Conservation (phyloP, 129 eudicot species). For the Saussurea involucrata region DNA sequence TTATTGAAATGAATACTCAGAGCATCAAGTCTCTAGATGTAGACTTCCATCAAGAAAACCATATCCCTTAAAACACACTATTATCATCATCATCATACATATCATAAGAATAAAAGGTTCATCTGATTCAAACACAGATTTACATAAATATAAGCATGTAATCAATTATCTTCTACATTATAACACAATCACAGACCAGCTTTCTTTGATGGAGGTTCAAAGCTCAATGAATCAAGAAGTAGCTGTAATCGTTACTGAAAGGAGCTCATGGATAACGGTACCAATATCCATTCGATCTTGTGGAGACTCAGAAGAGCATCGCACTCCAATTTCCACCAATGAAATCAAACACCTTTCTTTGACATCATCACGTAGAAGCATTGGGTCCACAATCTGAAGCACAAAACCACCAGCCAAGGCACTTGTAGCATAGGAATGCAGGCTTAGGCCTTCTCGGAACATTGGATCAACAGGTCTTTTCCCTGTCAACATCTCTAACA, state of each 20-base stretch:
- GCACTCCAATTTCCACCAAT: background rate
- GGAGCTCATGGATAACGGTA: conserved; percentile 2
- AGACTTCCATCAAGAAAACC: background rate
- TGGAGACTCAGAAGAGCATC: background rate
- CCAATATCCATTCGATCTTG: conserved; percentile 4
- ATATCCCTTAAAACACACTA: background rate
- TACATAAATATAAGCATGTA: background rate
- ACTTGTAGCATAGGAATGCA: conserved; percentile 19
- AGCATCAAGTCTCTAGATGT: background rate
- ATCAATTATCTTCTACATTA: background rate
- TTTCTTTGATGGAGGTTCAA: background rate
- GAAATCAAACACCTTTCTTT: background rate
- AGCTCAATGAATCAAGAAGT: background rate
- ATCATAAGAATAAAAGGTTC: background rate
- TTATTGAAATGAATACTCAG: background rate
- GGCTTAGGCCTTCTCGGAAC: conserved; percentile 13
- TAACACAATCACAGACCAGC: background rate
- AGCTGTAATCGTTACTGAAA: background rate
- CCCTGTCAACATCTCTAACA: conserved; percentile 30
- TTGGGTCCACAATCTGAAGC: conserved; percentile 16
- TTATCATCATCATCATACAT: too few species aligned
- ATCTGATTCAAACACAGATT: background rate
- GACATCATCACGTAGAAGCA: background rate
- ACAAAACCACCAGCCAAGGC: conserved; percentile 16
- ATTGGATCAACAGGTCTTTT: conserved; percentile 28